Percentiles rank a stretch among this genome's conserved stretches.
Evolutionary conservation across 2,329 filamentous ascomycete genomes (phyloP).

Genomic region (Coniella vitis): DNA sequence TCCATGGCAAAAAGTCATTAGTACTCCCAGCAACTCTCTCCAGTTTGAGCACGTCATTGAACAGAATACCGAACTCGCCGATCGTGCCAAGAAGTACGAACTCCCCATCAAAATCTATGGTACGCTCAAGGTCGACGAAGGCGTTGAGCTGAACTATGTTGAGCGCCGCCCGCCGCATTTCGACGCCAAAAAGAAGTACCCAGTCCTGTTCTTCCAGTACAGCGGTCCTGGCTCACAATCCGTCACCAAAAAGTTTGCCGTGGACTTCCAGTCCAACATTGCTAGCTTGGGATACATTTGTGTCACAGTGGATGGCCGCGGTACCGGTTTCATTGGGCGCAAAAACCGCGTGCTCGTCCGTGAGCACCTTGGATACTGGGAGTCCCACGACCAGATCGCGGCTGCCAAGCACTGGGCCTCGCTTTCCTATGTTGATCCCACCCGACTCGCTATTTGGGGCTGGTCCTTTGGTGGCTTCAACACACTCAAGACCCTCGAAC

Average conservation of each 20-base stretch:
- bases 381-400: slow-evolving; percentile 85
- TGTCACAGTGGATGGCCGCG: slow-evolving; percentile 87
- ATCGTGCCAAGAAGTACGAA: slow-evolving; percentile 67
- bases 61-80: slow-evolving; percentile 64
- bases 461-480: slow-evolving; percentile 98
- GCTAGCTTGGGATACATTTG: slow-evolving; percentile 87
- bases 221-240: slow-evolving; percentile 89
- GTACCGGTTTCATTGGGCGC: slow-evolving; percentile 85
- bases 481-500: slow-evolving; percentile 89
- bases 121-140: slow-evolving; percentile 71
- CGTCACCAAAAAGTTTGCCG: slow-evolving; percentile 70
- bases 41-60: slow-evolving; percentile 68
- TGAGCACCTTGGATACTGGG: slow-evolving; percentile 75
- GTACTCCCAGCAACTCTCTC: slow-evolving; percentile 62
- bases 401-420: slow-evolving; percentile 77
- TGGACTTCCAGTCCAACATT: slow-evolving; percentile 88
- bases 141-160: slow-evolving; percentile 62
- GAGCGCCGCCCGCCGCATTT: slow-evolving; percentile 91
- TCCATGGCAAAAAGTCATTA: slow-evolving; percentile 86
- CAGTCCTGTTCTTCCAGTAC: slow-evolving; percentile 92
- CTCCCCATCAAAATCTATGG: slow-evolving; percentile 78
- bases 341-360: slow-evolving; percentile 75
- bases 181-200: slow-evolving; percentile 74
- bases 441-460: slow-evolving; percentile 89
- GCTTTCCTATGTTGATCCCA: slow-evolving; percentile 75